Conservation (phyloP, 495 filamentous ascomycete species). For the Pyrenopolyporus hunteri region DNA sequence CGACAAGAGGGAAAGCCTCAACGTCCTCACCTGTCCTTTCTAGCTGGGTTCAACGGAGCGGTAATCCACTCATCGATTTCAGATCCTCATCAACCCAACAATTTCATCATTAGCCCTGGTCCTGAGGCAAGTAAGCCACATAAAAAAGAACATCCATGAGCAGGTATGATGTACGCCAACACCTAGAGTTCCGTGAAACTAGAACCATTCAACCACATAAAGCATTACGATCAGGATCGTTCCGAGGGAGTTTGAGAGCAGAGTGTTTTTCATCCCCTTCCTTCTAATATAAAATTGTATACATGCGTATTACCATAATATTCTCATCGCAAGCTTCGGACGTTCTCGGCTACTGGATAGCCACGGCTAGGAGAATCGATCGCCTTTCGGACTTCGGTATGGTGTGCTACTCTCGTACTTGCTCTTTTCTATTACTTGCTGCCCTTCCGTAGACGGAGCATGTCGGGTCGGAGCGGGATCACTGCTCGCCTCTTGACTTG, state of each 20-base stretch:
- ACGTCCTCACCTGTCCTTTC: slow-evolving; percentile 10
- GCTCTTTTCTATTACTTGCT: slow-evolving; percentile 77
- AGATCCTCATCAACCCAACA: too few relatives aligned
- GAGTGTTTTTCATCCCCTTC: slow-evolving; percentile 4
- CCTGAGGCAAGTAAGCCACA: neutral
- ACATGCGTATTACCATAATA: slow-evolving; percentile 17
- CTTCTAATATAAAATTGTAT: slow-evolving; percentile 17
- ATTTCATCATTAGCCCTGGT: too few relatives aligned
- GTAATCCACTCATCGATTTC: neutral
- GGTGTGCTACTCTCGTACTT: slow-evolving; percentile 82
- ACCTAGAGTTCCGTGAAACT: neutral
- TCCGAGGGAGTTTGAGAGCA: neutral
- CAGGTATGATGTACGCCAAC: slow-evolving; percentile 11
- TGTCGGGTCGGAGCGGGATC: slow-evolving; percentile 91
- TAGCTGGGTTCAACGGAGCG: neutral
- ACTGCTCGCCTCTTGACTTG: slow-evolving; percentile 75
- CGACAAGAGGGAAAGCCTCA: slow-evolving; percentile 7
- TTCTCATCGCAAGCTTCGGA: slow-evolving; percentile 20
- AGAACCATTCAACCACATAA: too few relatives aligned
- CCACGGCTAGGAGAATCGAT: slow-evolving; percentile 68
- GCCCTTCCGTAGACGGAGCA: slow-evolving; percentile 72
- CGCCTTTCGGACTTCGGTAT: slow-evolving; percentile 76
- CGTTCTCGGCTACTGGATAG: neutral
- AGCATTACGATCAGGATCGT: slow-evolving; percentile 1
- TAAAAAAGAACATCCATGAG: neutral